Evolutionary conservation across 2,329 filamentous ascomycete species (phyloP), one percentile per base, ranked within the genome.

Genomic region (Anisogramma anomala): DNA sequence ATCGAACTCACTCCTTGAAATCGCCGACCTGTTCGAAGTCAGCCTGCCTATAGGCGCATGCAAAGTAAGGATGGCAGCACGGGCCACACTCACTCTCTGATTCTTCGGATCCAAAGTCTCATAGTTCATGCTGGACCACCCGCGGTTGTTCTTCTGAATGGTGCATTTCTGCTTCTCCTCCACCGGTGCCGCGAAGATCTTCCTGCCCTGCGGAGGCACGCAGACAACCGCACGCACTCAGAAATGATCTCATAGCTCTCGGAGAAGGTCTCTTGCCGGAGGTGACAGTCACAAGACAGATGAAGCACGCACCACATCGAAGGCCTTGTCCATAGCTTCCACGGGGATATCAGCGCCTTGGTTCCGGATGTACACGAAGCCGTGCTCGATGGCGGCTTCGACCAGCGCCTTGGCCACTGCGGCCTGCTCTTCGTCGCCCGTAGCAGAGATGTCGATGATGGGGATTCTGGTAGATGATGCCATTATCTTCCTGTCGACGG

Each of bases 321-420:
- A 96, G 7, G 82, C 79, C 33, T 68, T 65, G 8, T 83, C 70
- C 30, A 95, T 76, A 39, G 79, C 72, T 20, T 71, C 61, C 0
- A 70, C 62, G 0, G 80, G 66, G 35, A 95, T 84, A 46, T 82
- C 77, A 10, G 69, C 67, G 32, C 79, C 81, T 17, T 77, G 71
- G 55, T 85, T 88, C 55, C 78, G 80, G 53, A 96, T 78, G 58
- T 91, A 96, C 47, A 95, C 75, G 60, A 96, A 96, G 47, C 89
- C 89, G 61, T 87, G 82, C 40, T 80, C 77, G 27, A 78, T 74
- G 2, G 87, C 88, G 1, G 89, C 89, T 46, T 82, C 73, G 31
- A 95, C 77, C 31, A 96, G 71, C 48, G 77, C 72, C 41, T 75
- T 75, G 38, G 82, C 82, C 15, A 77, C 63, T 33, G 65, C 59